Evolutionary conservation across 2,329 filamentous ascomycete genomes (phyloP).

Genomic region (Cladosporium sp.): DNA sequence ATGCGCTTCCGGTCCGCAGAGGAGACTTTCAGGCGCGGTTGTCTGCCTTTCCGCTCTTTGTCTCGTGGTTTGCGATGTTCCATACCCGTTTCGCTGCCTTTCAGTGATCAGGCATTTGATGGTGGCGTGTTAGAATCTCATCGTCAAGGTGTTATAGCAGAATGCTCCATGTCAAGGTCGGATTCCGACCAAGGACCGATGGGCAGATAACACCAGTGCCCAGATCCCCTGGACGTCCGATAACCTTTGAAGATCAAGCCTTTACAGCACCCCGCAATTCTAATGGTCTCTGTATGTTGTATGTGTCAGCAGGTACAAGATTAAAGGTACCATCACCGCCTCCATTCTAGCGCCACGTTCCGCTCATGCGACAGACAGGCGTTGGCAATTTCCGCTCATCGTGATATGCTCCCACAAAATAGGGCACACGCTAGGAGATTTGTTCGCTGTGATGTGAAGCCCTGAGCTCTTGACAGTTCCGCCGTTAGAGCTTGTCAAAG

Average conservation of each 20-base stretch:
- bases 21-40: background rate
- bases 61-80: background rate
- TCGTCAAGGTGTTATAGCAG: background rate
- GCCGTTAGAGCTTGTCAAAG: background rate
- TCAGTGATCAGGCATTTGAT: background rate
- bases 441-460: background rate
- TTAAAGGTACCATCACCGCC: background rate
- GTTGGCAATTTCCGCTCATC: background rate
- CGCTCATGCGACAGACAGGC: background rate
- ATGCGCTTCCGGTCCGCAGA: background rate
- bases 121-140: background rate
- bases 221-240: background rate
- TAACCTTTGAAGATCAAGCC: background rate
- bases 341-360: background rate
- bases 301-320: background rate
- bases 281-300: background rate
- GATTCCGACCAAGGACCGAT: background rate
- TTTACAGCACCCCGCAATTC: background rate
- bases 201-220: background rate
- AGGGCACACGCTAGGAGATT: background rate
- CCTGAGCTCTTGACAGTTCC: background rate
- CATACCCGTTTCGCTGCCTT: background rate
- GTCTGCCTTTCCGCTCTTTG: background rate
- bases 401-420: background rate
- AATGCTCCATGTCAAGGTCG: background rate